phyloP scores from a whole-genome alignment of 495 filamentous ascomycete genomes.

The Achaetomiella virescens region DNA sequence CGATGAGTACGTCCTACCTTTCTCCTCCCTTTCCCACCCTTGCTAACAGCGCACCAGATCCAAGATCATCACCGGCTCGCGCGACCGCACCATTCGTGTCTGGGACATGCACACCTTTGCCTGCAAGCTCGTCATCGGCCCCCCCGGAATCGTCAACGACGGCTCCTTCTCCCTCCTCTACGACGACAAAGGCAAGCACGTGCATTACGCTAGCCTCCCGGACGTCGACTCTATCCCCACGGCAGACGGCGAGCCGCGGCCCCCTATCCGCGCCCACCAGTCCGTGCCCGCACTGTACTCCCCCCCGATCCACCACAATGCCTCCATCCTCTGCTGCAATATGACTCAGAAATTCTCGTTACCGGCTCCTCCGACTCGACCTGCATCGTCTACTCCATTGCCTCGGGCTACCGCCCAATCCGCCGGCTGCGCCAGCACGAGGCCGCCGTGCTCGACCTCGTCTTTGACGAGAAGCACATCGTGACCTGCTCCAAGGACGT shows the following conservation, averaged over 20 bases:
- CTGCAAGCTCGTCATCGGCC: conserved; percentile 73
- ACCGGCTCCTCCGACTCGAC: conserved; percentile 89
- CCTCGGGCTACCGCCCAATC: conserved; percentile 67
- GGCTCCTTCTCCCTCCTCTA: conserved; percentile 32
- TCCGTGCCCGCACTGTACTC: conserved; percentile 44
- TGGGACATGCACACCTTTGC: conserved; percentile 87
- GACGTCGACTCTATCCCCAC: conserved; percentile 25
- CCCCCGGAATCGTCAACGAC: conserved; percentile 44
- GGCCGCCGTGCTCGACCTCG: conserved; percentile 86
- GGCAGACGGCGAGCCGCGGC: conserved; percentile 11
- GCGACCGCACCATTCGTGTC: conserved; percentile 88
- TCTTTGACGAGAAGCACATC: conserved; percentile 85
- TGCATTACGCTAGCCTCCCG: conserved; percentile 44
- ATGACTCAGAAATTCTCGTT: conserved; percentile 84
- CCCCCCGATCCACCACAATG: conserved; percentile 60
- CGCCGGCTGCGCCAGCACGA: conserved; percentile 68
- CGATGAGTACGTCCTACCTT: conserved; percentile 62
- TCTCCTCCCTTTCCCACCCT: background rate
- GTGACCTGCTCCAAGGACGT: conserved; percentile 94
- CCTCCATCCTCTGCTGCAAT: conserved; percentile 92
- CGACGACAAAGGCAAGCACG: conserved; percentile 35
- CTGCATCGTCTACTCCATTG: conserved; percentile 87
- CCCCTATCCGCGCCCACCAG: conserved; percentile 30
- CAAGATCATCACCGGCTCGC: conserved; percentile 94
- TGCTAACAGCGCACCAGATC: conserved; percentile 47